Evolutionary conservation across 163 green algal species (phyloP), one percentile per base, ranked within the genome.

Genomic region (Scenedesmus sp.): DNA sequence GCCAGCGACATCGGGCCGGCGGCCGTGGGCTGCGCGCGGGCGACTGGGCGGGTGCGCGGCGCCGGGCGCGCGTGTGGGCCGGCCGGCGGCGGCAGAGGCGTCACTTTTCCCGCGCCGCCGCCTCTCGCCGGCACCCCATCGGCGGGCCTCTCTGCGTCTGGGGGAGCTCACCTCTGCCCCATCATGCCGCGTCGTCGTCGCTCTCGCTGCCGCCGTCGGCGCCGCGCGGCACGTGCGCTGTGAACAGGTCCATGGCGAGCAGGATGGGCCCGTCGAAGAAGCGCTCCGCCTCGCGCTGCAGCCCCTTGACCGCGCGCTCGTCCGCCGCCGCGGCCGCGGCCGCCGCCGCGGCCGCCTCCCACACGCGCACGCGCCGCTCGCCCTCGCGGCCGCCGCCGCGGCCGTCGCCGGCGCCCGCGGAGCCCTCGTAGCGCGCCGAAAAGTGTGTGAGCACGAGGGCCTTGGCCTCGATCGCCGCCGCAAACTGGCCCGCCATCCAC

Each of bases 401-500:
- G 50, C 6, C 5, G 26, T 6, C 14, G 48, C 42, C 69, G 20
- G 6, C 36, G 50, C 50, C 50, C 14, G n/a, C 39, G 24, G 22
- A 51, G 57, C 73, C 73, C n/a, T 89, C 80, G 83, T 96, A 97
- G 28, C 94, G 87, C 20, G 85, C 87, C 29, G 81, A 93, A 85
- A 99, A 98, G 88, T 99, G 96, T 18, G 96, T 98, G 1, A 99
- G 89, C 66, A 98, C 89, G 7, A 99, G 87, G 4, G 36, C 60
- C 4, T 83, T 76, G 9, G 95, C 94, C 6, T 82, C 42, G 13
- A 98, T 80, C 1, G 50, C 67, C 9, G 65, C 67, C 0, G 94
- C 96, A 90, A 98, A 98, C 5, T 65, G 71, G 26, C 94, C 96
- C 0, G 96, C 96, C 92, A 97, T 94, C 53, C 82, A 83, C 3